Base-by-base conservation (phyloP, 2,329 filamentous ascomycete genomes). In the Diaporthe sp. region DNA sequence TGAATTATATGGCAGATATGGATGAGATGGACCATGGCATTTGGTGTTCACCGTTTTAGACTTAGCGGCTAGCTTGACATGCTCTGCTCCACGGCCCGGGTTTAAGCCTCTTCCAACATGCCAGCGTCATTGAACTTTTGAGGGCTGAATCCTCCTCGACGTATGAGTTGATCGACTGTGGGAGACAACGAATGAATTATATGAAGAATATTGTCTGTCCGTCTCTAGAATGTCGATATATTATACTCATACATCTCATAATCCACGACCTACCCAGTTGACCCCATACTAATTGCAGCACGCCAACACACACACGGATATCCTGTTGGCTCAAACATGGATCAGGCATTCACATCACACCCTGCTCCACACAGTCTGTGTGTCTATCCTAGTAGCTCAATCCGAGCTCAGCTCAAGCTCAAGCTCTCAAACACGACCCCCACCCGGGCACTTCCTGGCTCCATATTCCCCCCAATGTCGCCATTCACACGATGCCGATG, bases 401-500 rank as follows among this genome's bases (percentile, higher is more conserved):
- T n/a, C n/a, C n/a, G n/a, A n/a, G n/a, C 13, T 15, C 13, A 28
- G 35, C 35, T 40, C 64, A 45, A 67, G 45, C 45, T 67, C 64
- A 67, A 67, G 64, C 64, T 52, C 33, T 35, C 64, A 50, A 28
- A 50, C 60, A 47, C 22, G n/a, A 33, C 40, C 40, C 40, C 40
- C 58, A 42, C 42, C 42, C 42, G 3, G 30, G 33, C 61, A 35
- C 42, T 33, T 35, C 42, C 42, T n/a, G 13, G 60, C 28, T 66
- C 60, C 60, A 50, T 66, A n/a, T n/a, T 12, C 17, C 38, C 35
- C 25, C 60, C 42, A 66, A 50, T 50, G 60, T 66, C 61, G 61
- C 61, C 42, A 50, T 67, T 52, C 22, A 50, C 42, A 67, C 61
- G 61, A 38, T 52, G 61, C 61, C 61, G 61, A 67, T 67, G 61